Conservation (phyloP, 306 rosid genomes). For the Acmispon strigosus region DNA sequence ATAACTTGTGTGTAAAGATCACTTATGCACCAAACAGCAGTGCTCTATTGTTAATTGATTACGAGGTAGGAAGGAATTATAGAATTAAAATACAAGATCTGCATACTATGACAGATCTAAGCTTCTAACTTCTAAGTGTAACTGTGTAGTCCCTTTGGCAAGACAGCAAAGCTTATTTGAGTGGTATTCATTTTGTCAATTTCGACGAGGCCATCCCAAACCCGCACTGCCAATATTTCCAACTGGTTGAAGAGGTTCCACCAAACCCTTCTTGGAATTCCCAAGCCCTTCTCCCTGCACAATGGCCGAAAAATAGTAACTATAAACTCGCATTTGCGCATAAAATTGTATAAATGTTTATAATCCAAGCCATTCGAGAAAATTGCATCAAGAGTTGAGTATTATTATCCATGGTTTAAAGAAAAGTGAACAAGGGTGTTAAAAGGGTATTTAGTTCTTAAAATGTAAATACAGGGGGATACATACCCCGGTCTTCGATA, state of each 20-base stretch:
- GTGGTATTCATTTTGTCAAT: background rate
- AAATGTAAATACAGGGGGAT: too few relatives aligned
- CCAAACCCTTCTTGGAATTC: slow-evolving; percentile 54
- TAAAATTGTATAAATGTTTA: background rate
- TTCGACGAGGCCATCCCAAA: slow-evolving; percentile 60
- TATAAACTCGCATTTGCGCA: background rate
- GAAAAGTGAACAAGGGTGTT: background rate
- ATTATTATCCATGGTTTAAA: background rate
- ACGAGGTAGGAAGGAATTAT: background rate
- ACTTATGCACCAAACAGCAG: too few relatives aligned
- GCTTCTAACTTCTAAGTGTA: background rate
- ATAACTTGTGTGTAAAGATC: too few relatives aligned
- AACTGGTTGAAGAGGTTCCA: slow-evolving; percentile 62
- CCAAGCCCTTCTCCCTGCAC: slow-evolving; percentile 91
- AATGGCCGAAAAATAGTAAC: background rate
- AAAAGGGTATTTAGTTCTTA: too few relatives aligned
- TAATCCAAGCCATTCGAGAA: background rate
- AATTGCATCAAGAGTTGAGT: background rate
- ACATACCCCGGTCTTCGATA: too few relatives aligned
- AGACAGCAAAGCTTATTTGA: background rate
- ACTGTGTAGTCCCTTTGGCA: background rate
- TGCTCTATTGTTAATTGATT: background rate
- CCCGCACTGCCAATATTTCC: slow-evolving; percentile 76
- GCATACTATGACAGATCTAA: background rate
- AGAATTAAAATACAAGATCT: background rate